phyloP scores from a whole-genome alignment of 2,329 filamentous ascomycete genomes.

The Xylariaceae sp. region DNA sequence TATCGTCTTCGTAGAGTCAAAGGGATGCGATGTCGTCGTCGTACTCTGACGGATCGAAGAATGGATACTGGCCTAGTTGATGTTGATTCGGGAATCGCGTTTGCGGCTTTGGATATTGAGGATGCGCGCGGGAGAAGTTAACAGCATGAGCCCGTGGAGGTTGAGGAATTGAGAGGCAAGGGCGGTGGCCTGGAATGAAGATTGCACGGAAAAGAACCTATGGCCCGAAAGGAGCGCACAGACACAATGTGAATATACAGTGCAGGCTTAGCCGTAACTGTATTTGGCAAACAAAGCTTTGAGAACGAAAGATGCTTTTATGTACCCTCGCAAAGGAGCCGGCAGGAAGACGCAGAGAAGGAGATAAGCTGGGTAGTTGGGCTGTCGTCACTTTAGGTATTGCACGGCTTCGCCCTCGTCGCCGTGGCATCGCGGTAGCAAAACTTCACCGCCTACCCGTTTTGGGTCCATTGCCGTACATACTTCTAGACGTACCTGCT shows the following conservation, averaged over 20 bases:
- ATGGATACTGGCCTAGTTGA: neutral
- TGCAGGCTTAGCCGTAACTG: neutral
- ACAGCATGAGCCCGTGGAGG: neutral
- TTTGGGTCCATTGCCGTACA: neutral
- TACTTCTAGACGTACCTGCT: neutral
- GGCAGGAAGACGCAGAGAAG: neutral
- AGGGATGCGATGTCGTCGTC: neutral
- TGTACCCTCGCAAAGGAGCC: constrained; percentile 5
- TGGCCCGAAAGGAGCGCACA: neutral
- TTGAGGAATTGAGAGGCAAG: neutral
- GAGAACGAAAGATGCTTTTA: neutral
- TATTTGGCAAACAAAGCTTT: constrained; percentile 8
- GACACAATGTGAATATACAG: neutral
- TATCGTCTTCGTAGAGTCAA: neutral
- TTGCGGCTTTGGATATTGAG: neutral
- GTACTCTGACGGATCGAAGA: neutral
- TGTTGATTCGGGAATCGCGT: neutral
- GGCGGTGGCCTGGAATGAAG: neutral
- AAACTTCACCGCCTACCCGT: constrained; percentile 22
- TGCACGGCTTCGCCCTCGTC: constrained; percentile 12
- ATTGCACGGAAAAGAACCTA: neutral
- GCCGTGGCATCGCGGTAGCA: constrained; percentile 12
- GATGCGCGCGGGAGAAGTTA: neutral
- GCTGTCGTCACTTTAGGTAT: constrained; percentile 12
- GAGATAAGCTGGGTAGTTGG: neutral